Conservation (phyloP, 2,329 filamentous ascomycete genomes). For the Dichotomopilus funicola region DNA sequence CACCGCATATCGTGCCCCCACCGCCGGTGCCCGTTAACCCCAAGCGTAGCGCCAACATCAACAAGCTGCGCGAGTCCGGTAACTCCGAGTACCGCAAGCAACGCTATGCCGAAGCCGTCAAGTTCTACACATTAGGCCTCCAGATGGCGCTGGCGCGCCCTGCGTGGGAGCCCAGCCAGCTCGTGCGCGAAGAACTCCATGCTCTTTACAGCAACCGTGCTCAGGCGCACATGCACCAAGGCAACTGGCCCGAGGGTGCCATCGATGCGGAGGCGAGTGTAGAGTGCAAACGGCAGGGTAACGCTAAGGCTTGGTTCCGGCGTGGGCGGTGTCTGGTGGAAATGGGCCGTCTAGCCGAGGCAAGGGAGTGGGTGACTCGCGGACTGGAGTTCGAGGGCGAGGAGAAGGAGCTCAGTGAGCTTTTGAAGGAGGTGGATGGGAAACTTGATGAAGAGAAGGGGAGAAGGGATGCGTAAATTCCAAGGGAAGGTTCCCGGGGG, state of each 20-base stretch:
- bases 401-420: constrained; percentile 55
- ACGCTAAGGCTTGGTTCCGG: constrained; percentile 93
- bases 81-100: constrained; percentile 77
- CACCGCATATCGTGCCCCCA: constrained; percentile 63
- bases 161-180: constrained; percentile 76
- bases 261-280: constrained; percentile 83
- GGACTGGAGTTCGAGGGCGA: constrained; percentile 78
- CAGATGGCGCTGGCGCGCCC: constrained; percentile 82
- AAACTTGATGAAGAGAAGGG: constrained; percentile 36
- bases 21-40: constrained; percentile 88
- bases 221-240: constrained; percentile 79
- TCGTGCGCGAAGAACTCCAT: constrained; percentile 79
- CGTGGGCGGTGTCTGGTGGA: constrained; percentile 78
- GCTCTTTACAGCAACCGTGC: constrained; percentile 79
- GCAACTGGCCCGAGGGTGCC: constrained; percentile 78
- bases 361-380: constrained; percentile 66
- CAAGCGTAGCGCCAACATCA: constrained; percentile 80
- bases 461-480: constrained; percentile 11
- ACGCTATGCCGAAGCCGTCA: constrained; percentile 66
- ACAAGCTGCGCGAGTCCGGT: constrained; percentile 83
- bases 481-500: background rate
- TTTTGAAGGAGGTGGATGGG: constrained; percentile 57
- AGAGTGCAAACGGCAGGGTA: constrained; percentile 77
- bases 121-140: constrained; percentile 77
- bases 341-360: constrained; percentile 84